Base-by-base conservation (phyloP, 768 basidiomycete species). In the Russula brevipes region DNA sequence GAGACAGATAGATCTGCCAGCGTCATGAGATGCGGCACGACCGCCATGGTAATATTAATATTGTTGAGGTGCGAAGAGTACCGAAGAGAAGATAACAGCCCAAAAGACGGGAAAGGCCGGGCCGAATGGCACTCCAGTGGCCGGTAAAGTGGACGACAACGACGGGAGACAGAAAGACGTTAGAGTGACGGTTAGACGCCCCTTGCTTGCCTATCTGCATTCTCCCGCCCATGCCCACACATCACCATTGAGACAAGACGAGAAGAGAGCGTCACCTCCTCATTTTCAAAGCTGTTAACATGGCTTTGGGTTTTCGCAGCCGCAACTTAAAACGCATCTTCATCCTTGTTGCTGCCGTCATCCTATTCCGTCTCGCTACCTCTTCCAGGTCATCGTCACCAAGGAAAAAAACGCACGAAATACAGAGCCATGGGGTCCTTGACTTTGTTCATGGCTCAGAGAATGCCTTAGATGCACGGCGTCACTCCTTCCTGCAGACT, bases 401-500 rank as follows among this genome's bases (percentile, higher is more conserved):
- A 17, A 63, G 71, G 1, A 66, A 72, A 39, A 60, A 71, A 33
- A 61, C 72, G 5, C 69, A 67, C 33, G 79, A 82, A 63, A 86
- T 87, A 62, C 74, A 78, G 54, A 77, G 78, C 17, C 84, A 85
- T 63, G 81, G 82, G 63, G 83, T 88, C 16, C 77, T 89, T 46
- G 87, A 89, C 70, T 79, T 86, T 14, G 83, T 89, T n/a, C 77
- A 81, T 0, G 75, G 84, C 2, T 71, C 82, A 36, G 93, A 94
- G 75, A 89, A 87, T 72, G 82, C 82, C 9, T 81, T 98, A 44
- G 95, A 98, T 79, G 88, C 91, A 14, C 91, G 94, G 64, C 87
- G 85, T 65, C 85, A 95, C 76, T 82, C 85, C 10, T 98, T 97
- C 72, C 73, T 98, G 45, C 97, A 98, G 76, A 81, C 84, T 2